Evolutionary conservation across 139 green algal genomes (phyloP).

Genomic region (Chloropicon primus): DNA sequence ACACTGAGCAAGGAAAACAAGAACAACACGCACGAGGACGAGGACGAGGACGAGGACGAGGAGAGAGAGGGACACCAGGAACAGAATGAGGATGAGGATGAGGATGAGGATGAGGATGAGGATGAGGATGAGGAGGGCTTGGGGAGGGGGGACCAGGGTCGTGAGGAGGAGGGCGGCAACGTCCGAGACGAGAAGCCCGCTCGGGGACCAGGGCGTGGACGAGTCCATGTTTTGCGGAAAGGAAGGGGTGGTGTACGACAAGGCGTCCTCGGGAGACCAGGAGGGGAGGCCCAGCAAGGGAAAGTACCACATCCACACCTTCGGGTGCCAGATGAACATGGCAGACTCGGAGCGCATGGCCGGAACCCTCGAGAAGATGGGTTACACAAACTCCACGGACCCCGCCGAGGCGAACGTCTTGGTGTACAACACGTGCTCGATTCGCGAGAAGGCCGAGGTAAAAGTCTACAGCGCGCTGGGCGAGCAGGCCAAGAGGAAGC

Average conservation of each 20-base stretch:
- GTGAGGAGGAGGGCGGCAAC: too few relatives aligned
- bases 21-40: too few relatives aligned
- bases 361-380: slow-evolving; percentile 66
- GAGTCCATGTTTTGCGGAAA: not conserved
- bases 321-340: slow-evolving; percentile 77
- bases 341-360: slow-evolving; percentile 93
- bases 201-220: not conserved
- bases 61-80: too few relatives aligned
- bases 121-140: too few relatives aligned
- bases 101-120: too few relatives aligned
- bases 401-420: slow-evolving; percentile 72
- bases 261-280: too few relatives aligned
- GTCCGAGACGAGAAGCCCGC: not conserved
- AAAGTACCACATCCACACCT: slow-evolving; percentile 5
- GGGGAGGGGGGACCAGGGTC: too few relatives aligned
- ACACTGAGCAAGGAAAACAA: too few relatives aligned
- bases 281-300: too few relatives aligned
- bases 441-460: slow-evolving; percentile 88
- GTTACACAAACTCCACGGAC: slow-evolving; percentile 67
- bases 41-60: too few relatives aligned
- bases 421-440: slow-evolving; percentile 97
- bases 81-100: too few relatives aligned
- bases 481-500: slow-evolving; percentile 69
- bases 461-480: slow-evolving; percentile 90
- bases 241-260: not conserved